phyloP scores from a whole-genome alignment of 257 asterid genomes.

The Leonotis leonurus region DNA sequence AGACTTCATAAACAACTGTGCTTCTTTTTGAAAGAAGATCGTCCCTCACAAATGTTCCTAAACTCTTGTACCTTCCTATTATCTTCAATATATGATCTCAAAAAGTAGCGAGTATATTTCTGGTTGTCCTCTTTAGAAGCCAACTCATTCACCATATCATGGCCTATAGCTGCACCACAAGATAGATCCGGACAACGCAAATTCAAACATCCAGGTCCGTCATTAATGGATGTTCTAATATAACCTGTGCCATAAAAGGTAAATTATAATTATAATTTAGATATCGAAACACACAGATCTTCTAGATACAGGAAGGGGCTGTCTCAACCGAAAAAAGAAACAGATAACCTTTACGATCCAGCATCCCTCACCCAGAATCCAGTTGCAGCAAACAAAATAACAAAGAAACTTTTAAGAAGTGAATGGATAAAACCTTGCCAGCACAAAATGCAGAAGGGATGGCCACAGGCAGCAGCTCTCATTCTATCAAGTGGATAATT shows the following conservation, averaged over 20 bases:
- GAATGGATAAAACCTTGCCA: slow-evolving; percentile 64
- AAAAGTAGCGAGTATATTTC: slow-evolving; percentile 61
- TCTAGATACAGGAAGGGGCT: background rate
- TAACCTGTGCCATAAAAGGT: slow-evolving; percentile 54
- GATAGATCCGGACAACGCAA: slow-evolving; percentile 96
- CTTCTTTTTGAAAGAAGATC: background rate
- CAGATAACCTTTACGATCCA: background rate
- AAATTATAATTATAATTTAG: slow-evolving; percentile 18
- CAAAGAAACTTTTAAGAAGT: slow-evolving; percentile 5
- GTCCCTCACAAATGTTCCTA: slow-evolving; percentile 8
- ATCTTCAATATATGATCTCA: slow-evolving; percentile 81
- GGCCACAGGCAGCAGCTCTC: slow-evolving; percentile 78
- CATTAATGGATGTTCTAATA: slow-evolving; percentile 64
- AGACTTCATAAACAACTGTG: background rate
- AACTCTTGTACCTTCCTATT: slow-evolving; percentile 62
- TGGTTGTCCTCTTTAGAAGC: slow-evolving; percentile 53
- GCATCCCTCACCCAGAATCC: background rate
- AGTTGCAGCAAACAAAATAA: slow-evolving; percentile 5
- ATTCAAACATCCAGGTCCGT: slow-evolving; percentile 94
- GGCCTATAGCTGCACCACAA: slow-evolving; percentile 76
- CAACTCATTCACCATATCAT: slow-evolving; percentile 71
- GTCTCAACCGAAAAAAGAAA: background rate
- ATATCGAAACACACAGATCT: background rate
- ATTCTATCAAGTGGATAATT: slow-evolving; percentile 45
- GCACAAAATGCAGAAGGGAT: slow-evolving; percentile 73